phyloP scores from a whole-genome alignment of 495 filamentous ascomycete genomes.

The Sabuloglossum arenarium region DNA sequence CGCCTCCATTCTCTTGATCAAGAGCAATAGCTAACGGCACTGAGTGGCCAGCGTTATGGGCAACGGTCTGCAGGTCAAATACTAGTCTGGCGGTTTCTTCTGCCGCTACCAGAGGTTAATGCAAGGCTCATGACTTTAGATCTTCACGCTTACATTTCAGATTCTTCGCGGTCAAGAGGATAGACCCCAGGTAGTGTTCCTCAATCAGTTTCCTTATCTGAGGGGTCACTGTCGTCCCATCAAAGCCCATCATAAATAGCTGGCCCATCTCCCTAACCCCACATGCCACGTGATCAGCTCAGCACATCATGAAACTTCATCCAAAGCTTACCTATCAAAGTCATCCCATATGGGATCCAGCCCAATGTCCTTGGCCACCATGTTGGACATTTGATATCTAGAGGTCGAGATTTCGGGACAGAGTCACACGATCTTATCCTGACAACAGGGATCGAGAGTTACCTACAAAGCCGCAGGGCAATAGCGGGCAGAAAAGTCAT shows the following conservation, averaged over 20 bases:
- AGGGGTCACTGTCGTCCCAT: constrained; percentile 69
- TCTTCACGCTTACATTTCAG: constrained; percentile 44
- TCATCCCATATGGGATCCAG: constrained; percentile 53
- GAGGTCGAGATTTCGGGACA: background rate
- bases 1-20: constrained; percentile 87
- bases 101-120: constrained; percentile 33
- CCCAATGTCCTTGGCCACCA: constrained; percentile 19
- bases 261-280: constrained; percentile 51
- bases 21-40: constrained; percentile 67
- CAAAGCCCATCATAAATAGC: constrained; percentile 90
- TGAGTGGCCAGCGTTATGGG: constrained; percentile 66
- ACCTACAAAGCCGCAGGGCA: background rate
- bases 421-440: background rate
- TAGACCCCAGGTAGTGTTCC: constrained; percentile 64
- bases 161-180: constrained; percentile 77
- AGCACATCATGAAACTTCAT: constrained; percentile 5
- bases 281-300: background rate
- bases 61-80: constrained; percentile 71
- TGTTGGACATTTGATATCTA: background rate
- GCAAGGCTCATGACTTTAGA: background rate
- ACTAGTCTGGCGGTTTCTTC: constrained; percentile 64
- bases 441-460: background rate
- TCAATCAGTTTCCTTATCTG: constrained; percentile 72
- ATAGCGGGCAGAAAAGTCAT: background rate
- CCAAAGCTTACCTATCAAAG: constrained; percentile 22